These are phyloP conservation scores for Mucor plumbeus DNA, from an alignment of 371 early-diverging fungal genomes.

Conservation along the genomic window DNA sequence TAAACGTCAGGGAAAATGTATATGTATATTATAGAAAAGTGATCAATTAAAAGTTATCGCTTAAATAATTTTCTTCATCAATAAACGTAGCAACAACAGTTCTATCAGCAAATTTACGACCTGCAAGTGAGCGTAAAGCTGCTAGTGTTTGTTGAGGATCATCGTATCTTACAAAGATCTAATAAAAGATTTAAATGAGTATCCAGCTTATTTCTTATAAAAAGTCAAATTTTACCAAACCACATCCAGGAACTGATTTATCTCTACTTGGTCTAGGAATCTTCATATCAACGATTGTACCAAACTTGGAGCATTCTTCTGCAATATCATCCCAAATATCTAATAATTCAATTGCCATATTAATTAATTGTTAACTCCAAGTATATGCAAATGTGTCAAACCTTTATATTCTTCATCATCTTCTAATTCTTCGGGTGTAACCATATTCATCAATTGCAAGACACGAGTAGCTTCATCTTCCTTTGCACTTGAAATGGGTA, in stretches of 20 bases:
- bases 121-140: constrained; percentile 89
- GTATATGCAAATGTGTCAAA: constrained; percentile 27
- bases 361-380: not conserved
- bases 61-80: constrained; percentile 69
- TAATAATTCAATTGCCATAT: constrained; percentile 26
- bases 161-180: constrained; percentile 88
- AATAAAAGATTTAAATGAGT: not conserved
- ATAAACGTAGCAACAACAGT: constrained; percentile 91
- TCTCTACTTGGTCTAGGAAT: constrained; percentile 82
- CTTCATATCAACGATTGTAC: constrained; percentile 75
- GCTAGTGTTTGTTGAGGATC: constrained; percentile 60
- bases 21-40: not conserved
- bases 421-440: constrained; percentile 84
- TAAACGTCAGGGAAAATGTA: not conserved
- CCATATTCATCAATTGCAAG: constrained; percentile 95
- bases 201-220: not conserved
- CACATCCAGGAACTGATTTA: constrained; percentile 71
- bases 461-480: constrained; percentile 76
- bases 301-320: constrained; percentile 91
- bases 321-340: constrained; percentile 92
- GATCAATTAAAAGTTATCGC: constrained; percentile 63
- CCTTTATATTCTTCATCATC: constrained; percentile 90
- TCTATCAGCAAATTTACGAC: constrained; percentile 92
- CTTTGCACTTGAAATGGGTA: constrained; percentile 39
- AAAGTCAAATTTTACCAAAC: constrained; percentile 69